These are phyloP conservation scores for Saccharomycodes ludwigii DNA, from an alignment of 805 yeast species.

Conservation along the genomic window DNA sequence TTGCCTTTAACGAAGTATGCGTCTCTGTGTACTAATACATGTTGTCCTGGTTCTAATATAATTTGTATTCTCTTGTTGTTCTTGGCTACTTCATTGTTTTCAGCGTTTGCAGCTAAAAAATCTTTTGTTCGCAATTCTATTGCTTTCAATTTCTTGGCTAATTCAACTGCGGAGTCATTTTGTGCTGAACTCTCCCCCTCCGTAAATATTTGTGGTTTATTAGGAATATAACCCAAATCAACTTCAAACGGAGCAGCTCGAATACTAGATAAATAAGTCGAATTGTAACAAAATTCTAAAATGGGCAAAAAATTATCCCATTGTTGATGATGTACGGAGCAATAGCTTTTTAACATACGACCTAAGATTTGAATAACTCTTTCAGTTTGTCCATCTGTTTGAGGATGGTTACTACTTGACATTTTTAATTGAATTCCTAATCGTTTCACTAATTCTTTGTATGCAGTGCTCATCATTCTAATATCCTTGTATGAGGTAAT, in stretches of 20 bases:
- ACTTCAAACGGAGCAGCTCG: constrained; percentile 6
- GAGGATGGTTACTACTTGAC: constrained; percentile 5
- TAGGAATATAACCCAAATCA: constrained; percentile 8
- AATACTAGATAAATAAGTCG: constrained; percentile 1
- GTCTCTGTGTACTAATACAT: constrained; percentile 3
- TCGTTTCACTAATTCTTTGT: constrained; percentile 2
- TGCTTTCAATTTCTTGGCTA: constrained; percentile 2
- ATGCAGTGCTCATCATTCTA: background rate
- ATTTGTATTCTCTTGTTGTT: constrained; percentile 1
- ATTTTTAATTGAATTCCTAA: constrained; percentile 4
- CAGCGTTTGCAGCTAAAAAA: constrained; percentile 1
- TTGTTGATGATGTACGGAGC: background rate
- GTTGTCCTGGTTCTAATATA: constrained; percentile 2
- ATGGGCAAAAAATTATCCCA: constrained; percentile 6
- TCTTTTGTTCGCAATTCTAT: constrained; percentile 1
- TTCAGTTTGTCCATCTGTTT: constrained; percentile 7
- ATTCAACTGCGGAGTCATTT: background rate
- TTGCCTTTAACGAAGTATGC: constrained; percentile 3
- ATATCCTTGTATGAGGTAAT: constrained; percentile 5
- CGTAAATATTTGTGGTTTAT: constrained; percentile 2
- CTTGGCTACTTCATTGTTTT: constrained; percentile 2
- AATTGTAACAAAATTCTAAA: constrained; percentile 6
- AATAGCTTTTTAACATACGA: constrained; percentile 1
- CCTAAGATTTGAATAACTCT: constrained; percentile 2
- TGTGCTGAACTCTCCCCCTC: background rate